phyloP scores from a whole-genome alignment of 1,284 basidiomycete species.

The Rhodotorula sp. region DNA sequence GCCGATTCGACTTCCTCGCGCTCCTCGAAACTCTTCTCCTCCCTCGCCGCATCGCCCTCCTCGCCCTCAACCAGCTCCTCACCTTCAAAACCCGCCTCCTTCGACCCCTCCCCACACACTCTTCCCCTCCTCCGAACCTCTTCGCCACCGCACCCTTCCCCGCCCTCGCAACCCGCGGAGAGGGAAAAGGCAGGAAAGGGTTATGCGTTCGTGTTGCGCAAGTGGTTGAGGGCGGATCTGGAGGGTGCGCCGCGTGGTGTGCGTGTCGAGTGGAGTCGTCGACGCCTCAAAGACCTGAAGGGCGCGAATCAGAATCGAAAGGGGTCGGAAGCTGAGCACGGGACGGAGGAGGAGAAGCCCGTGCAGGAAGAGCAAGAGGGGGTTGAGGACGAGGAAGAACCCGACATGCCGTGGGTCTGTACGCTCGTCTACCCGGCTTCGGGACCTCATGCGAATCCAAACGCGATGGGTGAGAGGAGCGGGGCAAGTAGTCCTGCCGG shows the following conservation, averaged over 20 bases:
- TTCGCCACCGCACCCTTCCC: not conserved
- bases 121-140: not conserved
- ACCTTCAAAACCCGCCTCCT: too few species aligned
- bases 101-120: too few species aligned
- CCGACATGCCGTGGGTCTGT: slow-evolving; percentile 70
- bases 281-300: not conserved
- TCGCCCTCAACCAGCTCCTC: not conserved
- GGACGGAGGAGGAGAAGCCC: slow-evolving; percentile 13
- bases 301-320: too few species aligned
- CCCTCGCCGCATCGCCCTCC: slow-evolving; percentile 4
- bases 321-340: slow-evolving; percentile 5
- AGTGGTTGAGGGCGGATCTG: slow-evolving; percentile 10
- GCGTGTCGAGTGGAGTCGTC: slow-evolving; percentile 12
- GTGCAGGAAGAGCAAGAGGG: slow-evolving; percentile 68
- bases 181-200: slow-evolving; percentile 26
- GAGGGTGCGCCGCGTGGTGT: not conserved
- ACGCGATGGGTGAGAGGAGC: slow-evolving; percentile 40
- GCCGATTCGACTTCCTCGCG: not conserved
- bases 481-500: not conserved
- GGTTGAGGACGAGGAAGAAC: slow-evolving; percentile 91
- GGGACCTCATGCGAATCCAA: not conserved
- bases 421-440: slow-evolving; percentile 49
- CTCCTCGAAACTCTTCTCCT: slow-evolving; percentile 4
- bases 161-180: not conserved
- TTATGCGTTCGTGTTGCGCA: slow-evolving; percentile 64